These are phyloP conservation scores for Coniochaeta sp. DNA, from an alignment of 2,329 filamentous ascomycete species.

Conservation along the genomic window DNA sequence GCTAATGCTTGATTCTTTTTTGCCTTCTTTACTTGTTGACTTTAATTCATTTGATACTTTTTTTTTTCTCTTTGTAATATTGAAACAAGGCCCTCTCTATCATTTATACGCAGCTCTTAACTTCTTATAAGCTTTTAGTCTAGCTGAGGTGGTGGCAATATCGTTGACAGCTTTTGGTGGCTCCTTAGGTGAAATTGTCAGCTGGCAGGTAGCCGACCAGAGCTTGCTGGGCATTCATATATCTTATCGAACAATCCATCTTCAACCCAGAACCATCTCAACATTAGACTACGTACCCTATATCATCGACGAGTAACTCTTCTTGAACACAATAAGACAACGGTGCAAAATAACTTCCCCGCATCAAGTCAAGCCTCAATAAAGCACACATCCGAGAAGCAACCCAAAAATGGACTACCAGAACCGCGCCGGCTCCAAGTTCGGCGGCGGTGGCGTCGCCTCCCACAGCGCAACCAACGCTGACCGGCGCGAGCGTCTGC, in stretches of 20 bases:
- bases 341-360: background rate
- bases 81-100: no score
- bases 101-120: no score
- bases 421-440: slow-evolving; percentile 95
- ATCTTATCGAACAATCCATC: background rate
- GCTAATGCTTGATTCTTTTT: background rate
- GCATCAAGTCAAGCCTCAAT: background rate
- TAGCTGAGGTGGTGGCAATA: no score
- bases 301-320: background rate
- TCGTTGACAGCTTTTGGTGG: no score
- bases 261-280: background rate
- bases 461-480: slow-evolving; percentile 91
- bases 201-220: background rate
- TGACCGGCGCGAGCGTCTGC: slow-evolving; percentile 91
- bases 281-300: no score
- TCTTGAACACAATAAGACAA: background rate
- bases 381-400: background rate
- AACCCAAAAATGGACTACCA: slow-evolving; percentile 58
- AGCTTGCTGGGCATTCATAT: background rate
- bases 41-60: background rate
- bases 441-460: slow-evolving; percentile 93
- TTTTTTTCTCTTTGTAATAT: background rate
- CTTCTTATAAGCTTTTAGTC: no score
- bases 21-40: background rate
- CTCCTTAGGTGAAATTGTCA: no score